A percentile compares a stretch with the other conserved stretches of the same genome.
phyloP scores from a whole-genome alignment of 2,329 filamentous ascomycete genomes.

The Pseudophaeomoniella oleicola region DNA sequence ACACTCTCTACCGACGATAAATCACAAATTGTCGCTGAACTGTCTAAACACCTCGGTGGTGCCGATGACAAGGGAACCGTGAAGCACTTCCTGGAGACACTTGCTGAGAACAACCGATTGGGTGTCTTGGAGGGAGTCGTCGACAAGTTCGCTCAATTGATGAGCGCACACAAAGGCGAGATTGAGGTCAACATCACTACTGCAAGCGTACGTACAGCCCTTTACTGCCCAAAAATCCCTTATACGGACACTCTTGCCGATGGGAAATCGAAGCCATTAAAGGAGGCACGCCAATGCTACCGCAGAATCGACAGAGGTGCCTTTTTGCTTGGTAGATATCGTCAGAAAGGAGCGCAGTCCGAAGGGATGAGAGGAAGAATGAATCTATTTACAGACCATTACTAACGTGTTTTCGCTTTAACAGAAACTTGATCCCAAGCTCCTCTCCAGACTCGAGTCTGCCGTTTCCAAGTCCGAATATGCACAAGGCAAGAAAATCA shows the following conservation, averaged over 20 bases:
- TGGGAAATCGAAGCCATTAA: constrained; percentile 1
- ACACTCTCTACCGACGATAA: constrained; percentile 71
- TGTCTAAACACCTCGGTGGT: constrained; percentile 65
- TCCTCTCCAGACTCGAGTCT: constrained; percentile 68
- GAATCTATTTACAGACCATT: no score
- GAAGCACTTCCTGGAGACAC: constrained; percentile 82
- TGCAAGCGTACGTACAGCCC: constrained; percentile 53
- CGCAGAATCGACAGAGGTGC: not conserved
- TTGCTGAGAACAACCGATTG: constrained; percentile 94
- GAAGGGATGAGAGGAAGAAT: no score
- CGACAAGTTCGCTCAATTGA: constrained; percentile 75
- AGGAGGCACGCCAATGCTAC: constrained; percentile 1
- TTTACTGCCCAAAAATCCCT: no score
- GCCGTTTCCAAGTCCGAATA: constrained; percentile 83
- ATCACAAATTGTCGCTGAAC: constrained; percentile 69
- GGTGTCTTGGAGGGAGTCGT: constrained; percentile 66
- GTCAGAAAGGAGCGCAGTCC: no score
- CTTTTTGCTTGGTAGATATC: constrained; percentile 1
- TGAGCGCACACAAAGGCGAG: constrained; percentile 82
- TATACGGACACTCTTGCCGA: not conserved
- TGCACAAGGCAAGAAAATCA: constrained; percentile 90
- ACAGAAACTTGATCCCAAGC: constrained; percentile 75
- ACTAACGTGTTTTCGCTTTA: no score
- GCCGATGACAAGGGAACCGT: constrained; percentile 61
- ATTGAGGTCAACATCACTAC: constrained; percentile 84